Evolutionary conservation across 225 moss, liverwort and hornwort genomes (phyloP).

Genomic region (Marchantia paleacea): DNA sequence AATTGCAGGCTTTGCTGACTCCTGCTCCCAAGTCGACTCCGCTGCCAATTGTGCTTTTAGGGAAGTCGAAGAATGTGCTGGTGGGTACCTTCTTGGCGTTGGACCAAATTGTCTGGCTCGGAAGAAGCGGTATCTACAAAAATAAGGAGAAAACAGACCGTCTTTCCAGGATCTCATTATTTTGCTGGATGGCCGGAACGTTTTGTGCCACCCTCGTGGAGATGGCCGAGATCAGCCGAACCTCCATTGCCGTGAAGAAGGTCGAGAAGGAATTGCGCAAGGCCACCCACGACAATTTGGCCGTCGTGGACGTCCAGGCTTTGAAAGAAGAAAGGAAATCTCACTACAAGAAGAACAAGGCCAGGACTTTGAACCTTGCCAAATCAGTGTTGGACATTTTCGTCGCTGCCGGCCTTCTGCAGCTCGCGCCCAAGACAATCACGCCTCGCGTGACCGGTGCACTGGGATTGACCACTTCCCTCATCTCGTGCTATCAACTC

Average conservation of each 20-base stretch:
- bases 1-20: conserved; percentile 69
- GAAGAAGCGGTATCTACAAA: conserved; percentile 95
- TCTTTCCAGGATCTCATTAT: conserved; percentile 73
- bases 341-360: conserved; percentile 51
- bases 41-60: conserved; percentile 74
- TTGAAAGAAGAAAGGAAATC: conserved; percentile 62
- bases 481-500: conserved; percentile 77
- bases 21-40: conserved; percentile 80
- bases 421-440: conserved; percentile 67
- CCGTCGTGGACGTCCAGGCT: not conserved
- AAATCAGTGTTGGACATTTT: conserved; percentile 80
- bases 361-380: conserved; percentile 58
- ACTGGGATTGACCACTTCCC: conserved; percentile 76
- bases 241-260: conserved; percentile 58
- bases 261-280: conserved; percentile 55
- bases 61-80: conserved; percentile 90
- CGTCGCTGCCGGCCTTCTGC: conserved; percentile 80
- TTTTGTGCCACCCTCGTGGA: conserved; percentile 60
- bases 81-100: conserved; percentile 86
- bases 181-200: conserved; percentile 85
- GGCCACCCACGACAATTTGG: conserved; percentile 9
- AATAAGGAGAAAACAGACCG: conserved; percentile 74
- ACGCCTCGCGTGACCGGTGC: conserved; percentile 82
- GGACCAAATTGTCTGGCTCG: conserved; percentile 98
- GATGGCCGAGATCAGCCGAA: conserved; percentile 73